phyloP scores from a whole-genome alignment of 805 yeast genomes.

The Yarrowia osloensis region DNA sequence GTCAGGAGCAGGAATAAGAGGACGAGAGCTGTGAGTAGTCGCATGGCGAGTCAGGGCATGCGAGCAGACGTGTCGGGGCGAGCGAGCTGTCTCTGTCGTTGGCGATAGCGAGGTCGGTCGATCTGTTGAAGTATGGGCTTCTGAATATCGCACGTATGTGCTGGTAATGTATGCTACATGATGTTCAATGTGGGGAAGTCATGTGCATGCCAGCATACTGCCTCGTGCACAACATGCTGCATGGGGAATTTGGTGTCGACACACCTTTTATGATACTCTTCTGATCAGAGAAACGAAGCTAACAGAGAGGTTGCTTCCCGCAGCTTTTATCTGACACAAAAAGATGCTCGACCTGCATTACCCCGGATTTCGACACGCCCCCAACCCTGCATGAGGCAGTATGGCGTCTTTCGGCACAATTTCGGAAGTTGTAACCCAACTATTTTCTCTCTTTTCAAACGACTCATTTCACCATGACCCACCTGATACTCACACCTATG shows the following conservation, averaged over 20 bases:
- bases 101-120: not conserved
- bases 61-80: not conserved
- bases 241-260: not conserved
- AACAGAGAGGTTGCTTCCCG: no score
- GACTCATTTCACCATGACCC: not conserved
- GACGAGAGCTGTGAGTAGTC: not conserved
- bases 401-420: not conserved
- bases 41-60: not conserved
- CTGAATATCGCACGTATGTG: not conserved
- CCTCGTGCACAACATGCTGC: not conserved
- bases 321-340: not conserved
- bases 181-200: constrained; percentile 8
- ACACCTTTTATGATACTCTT: no score
- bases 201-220: not conserved
- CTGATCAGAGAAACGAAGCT: no score
- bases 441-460: not conserved
- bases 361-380: not conserved
- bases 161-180: not conserved
- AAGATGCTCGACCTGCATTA: not conserved
- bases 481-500: not conserved
- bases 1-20: not conserved
- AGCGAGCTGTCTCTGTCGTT: no score
- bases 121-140: not conserved
- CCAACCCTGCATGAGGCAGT: not conserved
- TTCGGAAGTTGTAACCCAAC: not conserved